phyloP scores from a whole-genome alignment of 768 basidiomycete species.

The Rhizopogon sp. region DNA sequence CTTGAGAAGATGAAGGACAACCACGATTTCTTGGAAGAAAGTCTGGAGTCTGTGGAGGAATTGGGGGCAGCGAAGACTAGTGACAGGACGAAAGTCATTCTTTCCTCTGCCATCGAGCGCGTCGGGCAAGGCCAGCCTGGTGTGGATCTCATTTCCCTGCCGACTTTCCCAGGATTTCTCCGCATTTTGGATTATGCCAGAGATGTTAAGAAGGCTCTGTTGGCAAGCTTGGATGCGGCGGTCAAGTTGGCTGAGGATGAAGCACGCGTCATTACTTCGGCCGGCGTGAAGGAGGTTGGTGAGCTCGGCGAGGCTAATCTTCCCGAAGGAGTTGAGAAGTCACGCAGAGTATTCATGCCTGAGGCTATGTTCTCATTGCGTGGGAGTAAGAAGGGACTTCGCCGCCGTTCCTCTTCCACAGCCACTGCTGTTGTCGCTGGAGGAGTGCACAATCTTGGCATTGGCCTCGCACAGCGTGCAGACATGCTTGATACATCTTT shows the following conservation, averaged over 20 bases:
- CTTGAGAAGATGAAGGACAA: constrained; percentile 83
- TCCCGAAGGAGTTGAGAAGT: constrained; percentile 75
- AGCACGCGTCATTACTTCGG: constrained; percentile 60
- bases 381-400: constrained; percentile 35
- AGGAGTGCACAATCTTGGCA: constrained; percentile 73
- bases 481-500: constrained; percentile 79
- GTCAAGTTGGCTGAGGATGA: constrained; percentile 81
- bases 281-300: constrained; percentile 61
- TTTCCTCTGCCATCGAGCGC: constrained; percentile 67
- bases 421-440: constrained; percentile 65
- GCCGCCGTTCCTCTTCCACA: constrained; percentile 28
- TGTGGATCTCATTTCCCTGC: constrained; percentile 53
- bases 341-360: constrained; percentile 86
- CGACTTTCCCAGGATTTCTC: constrained; percentile 78
- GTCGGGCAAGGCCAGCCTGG: constrained; percentile 74
- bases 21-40: constrained; percentile 72
- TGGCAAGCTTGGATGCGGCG: constrained; percentile 77
- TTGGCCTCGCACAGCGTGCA: constrained; percentile 71
- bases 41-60: constrained; percentile 79
- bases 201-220: constrained; percentile 71
- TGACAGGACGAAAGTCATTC: constrained; percentile 49
- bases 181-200: constrained; percentile 82
- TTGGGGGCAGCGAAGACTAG: constrained; percentile 50
- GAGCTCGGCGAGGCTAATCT: constrained; percentile 74
- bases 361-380: constrained; percentile 90